Base-by-base conservation (phyloP, 805 yeast genomes). In the Pichia cephalocereana region DNA sequence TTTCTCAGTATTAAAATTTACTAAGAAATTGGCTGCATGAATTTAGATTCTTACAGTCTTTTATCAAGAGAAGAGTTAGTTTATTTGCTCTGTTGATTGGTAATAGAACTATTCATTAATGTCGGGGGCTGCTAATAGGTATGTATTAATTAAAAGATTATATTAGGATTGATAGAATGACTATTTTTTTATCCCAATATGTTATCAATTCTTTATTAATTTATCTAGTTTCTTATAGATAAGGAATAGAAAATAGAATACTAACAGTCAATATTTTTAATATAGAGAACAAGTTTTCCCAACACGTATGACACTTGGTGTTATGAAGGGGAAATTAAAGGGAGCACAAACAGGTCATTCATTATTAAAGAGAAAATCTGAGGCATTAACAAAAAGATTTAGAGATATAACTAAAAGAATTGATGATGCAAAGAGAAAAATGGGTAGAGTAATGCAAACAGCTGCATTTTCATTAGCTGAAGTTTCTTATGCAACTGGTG, bases 331-430 rank as follows among this genome's bases (percentile, higher is more conserved):
- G 52, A 93, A 93, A 68, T 79, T 93, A 64, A 91, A 90, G 69
- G 99, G 99, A 47, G 99, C 99, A 2, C 90, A 87, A 60, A 96
- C 87, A 62, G 99, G 99, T 37, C 95, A 93, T 66, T 86, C 95
- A 15, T 74, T 91, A 55, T 72, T 91, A 67, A 91, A 91, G 72
- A 80, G 98, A 69, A 91, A 91, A 67, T 89, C 97, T 7, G 99
- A 91, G 69, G 99, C 99, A 0, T 75, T 91, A 64, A 93, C 98
- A 19, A 89, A 90, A 67, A 76, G 99, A 60, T 91, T 91, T 71
- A 82, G 99, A 68, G 99, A 91, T 58, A 91, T 91, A 61, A 89
- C 97, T 17, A 86, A 78, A 64, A 74, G 96, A 66, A 91, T 91
- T 63, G 96, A 93, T 65, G 96, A 88, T 57, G 83, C 98, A 41